Conservation (phyloP, 2,329 filamentous ascomycete genomes). For the Intubia oerlemansii region DNA sequence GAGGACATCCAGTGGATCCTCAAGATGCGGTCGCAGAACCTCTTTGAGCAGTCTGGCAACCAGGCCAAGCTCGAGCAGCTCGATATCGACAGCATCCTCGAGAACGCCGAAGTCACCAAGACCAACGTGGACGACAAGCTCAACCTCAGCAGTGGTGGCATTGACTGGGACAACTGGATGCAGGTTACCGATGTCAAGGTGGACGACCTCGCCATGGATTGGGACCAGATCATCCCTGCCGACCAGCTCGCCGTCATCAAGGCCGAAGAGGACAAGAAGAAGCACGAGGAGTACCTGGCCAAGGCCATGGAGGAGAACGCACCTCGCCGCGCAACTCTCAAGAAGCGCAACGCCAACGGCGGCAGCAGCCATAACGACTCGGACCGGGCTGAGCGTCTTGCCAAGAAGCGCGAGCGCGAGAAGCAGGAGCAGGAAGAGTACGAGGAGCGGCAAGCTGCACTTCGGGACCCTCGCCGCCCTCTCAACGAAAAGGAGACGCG, state of each 20-base stretch:
- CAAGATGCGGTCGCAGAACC: conserved; percentile 94
- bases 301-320: conserved; percentile 69
- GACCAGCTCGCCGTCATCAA: conserved; percentile 81
- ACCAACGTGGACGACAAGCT: conserved; percentile 90
- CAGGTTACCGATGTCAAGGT: conserved; percentile 97
- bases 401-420: conserved; percentile 44
- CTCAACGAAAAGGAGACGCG: conserved; percentile 84
- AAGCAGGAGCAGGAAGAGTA: conserved; percentile 49
- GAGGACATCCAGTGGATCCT: conserved; percentile 93
- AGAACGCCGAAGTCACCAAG: conserved; percentile 92
- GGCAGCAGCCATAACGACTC: conserved; percentile 16
- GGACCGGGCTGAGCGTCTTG: conserved; percentile 41
- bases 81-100: conserved; percentile 90
- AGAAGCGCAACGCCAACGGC: conserved; percentile 23
- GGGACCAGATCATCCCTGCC: conserved; percentile 96
- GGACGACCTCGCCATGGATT: conserved; percentile 57
- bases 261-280: conserved; percentile 65
- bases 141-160: conserved; percentile 70
- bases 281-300: conserved; percentile 64
- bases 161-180: conserved; percentile 79
- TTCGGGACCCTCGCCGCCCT: conserved; percentile 69
- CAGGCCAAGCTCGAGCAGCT: conserved; percentile 92
- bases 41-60: conserved; percentile 95
- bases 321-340: conserved; percentile 50
- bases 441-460: conserved; percentile 52